Evolutionary conservation across 192 early-diverging fungal species (phyloP).

Genomic region (Podila epigama): DNA sequence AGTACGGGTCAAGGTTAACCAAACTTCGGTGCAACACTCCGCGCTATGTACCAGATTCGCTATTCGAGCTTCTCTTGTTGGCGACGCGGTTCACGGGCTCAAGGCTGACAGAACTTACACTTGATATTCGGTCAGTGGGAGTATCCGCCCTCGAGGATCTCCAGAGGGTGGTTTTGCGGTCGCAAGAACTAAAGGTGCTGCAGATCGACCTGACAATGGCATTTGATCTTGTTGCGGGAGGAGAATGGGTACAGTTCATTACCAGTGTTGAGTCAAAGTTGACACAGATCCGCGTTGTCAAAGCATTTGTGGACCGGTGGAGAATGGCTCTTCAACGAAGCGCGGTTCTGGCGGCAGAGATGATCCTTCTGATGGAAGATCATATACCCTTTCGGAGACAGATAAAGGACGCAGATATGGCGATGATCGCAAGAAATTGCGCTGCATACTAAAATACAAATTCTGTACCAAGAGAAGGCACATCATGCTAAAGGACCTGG

Average conservation of each 20-base stretch:
- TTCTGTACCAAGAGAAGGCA: too few species aligned
- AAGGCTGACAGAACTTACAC: not conserved
- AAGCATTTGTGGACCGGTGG: not conserved
- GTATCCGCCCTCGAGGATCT: not conserved
- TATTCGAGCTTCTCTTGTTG: not conserved
- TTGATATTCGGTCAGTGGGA: not conserved
- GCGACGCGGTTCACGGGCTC: slow-evolving; percentile 7
- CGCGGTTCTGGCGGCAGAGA: not conserved
- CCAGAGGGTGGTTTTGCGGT: not conserved
- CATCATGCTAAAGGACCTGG: too few species aligned
- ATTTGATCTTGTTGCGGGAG: not conserved
- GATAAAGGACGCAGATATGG: too few species aligned
- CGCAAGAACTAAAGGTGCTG: not conserved
- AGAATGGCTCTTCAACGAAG: not conserved
- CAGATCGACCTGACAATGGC: not conserved
- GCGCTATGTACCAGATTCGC: not conserved
- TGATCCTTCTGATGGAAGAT: too few species aligned
- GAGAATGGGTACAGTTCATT: not conserved
- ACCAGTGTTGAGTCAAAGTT: not conserved
- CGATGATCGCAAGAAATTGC: too few species aligned
- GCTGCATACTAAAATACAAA: too few species aligned
- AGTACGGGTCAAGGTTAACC: slow-evolving; percentile 3
- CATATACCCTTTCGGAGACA: too few species aligned
- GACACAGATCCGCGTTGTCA: not conserved
- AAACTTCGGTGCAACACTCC: not conserved